Evolutionary conservation across 1,139 yeast genomes (phyloP), one percentile per base, ranked within the genome.

Genomic region (Geotrichum klebahnii): DNA sequence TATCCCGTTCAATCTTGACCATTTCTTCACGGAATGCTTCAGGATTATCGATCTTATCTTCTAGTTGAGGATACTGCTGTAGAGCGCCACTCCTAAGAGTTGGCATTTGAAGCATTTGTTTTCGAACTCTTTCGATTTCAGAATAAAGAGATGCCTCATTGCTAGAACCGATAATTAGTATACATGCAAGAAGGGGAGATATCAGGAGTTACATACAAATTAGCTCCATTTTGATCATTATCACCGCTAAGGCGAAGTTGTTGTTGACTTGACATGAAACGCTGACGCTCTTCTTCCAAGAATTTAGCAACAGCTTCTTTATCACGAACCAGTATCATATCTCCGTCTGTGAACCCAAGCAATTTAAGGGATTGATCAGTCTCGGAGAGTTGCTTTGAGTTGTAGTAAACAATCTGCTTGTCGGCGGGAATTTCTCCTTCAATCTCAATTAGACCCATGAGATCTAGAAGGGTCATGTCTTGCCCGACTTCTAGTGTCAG

Each of bases 371-470:
- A 67, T 47, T 67, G 66, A 3, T 60, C 55, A 5, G 63, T 65
- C 36, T 85, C 60, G 1, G 46, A 28, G 16, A 39, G 39, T 26
- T 44, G 46, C 34, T 68, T 69, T 48, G 78, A 77, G 56, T 82
- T 73, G 58, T 71, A 72, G 28, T 71, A 64, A 46, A 85, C 60
- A 12, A 74, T 66, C 61, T 82, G 86, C 20, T 68, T 60, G 0
- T 58, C 55, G 2, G 79, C 71, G 5, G 72, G 71, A 33, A 83
- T 74, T 22, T 72, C 76, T 19, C 88, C 77, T 61, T 89, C 96
- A 1, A 88, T 82, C 57, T 82, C 88, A 5, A 90, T 65, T 57
- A 84, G 82, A 0, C 95, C 95, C 54, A 79, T 75, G 59, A 90
- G 77, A 64, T 89, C 96, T 12, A 67, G 75, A 6, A 88, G 65